These are phyloP conservation scores for Secale cereale DNA, from an alignment of 176 grass and related monocot species.

Conservation along the genomic window DNA sequence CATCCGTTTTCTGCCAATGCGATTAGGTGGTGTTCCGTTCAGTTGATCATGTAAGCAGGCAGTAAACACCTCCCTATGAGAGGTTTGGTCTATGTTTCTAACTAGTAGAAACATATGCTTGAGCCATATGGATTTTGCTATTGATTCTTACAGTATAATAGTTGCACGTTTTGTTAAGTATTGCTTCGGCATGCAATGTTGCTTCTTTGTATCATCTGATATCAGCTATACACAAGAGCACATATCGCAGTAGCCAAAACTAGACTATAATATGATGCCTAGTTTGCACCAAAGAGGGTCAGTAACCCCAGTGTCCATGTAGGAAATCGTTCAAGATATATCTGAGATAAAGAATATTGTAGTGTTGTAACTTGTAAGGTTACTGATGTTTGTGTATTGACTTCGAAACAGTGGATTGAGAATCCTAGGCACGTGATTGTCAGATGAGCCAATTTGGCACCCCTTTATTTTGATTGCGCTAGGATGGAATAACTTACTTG, in stretches of 20 bases:
- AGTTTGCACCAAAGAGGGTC: not conserved
- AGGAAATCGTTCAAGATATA: not conserved
- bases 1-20: not conserved
- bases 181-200: not conserved
- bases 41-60: not conserved
- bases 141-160: not conserved
- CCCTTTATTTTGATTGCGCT: not conserved
- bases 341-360: not conserved
- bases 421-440: not conserved
- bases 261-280: not conserved
- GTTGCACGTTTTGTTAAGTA: not conserved
- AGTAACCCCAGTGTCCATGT: not conserved
- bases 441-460: not conserved
- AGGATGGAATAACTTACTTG: conserved; percentile 3
- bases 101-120: not conserved
- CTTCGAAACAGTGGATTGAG: not conserved
- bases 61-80: not conserved
- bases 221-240: not conserved
- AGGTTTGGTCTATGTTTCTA: not conserved
- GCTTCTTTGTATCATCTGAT: not conserved
- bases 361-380: not conserved
- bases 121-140: not conserved
- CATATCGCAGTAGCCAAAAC: not conserved
- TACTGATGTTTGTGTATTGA: not conserved
- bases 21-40: not conserved